A percentile compares a stretch with the other conserved stretches of the same genome.
Conservation (phyloP, 2,329 filamentous ascomycete species). For the Ophiostoma populinum region DNA sequence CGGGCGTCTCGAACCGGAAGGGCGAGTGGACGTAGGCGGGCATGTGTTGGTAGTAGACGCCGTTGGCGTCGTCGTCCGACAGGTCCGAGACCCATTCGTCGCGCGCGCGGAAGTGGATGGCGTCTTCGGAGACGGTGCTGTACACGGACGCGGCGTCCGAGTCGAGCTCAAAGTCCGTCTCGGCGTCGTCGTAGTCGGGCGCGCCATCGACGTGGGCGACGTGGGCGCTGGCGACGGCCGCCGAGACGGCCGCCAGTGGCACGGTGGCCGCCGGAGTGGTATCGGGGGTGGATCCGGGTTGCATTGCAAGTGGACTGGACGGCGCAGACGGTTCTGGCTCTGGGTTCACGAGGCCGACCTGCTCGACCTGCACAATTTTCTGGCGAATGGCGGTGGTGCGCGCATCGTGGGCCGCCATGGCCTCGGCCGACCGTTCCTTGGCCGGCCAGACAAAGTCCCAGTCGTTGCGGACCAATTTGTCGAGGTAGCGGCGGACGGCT, state of each 20-base stretch:
- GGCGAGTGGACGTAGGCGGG: constrained; percentile 20
- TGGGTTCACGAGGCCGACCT: constrained; percentile 6
- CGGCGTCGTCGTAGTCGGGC: constrained; percentile 17
- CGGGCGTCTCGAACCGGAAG: constrained; percentile 33
- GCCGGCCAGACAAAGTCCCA: constrained; percentile 42
- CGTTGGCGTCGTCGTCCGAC: constrained; percentile 28
- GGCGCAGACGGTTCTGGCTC: too few species aligned
- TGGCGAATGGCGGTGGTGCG: background rate
- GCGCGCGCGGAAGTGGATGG: constrained; percentile 29
- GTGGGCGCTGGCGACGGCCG: background rate
- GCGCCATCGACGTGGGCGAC: too few species aligned
- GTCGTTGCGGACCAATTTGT: constrained; percentile 36
- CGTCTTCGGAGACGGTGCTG: constrained; percentile 39
- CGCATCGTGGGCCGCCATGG: background rate
- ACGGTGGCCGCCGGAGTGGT: background rate
- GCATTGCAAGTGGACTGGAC: too few species aligned
- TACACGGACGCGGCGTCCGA: constrained; percentile 33
- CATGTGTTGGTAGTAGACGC: constrained; percentile 12
- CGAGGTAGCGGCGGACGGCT: constrained; percentile 38
- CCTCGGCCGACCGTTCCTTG: background rate
- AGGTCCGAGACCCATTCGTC: constrained; percentile 41
- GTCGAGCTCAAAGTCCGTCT: constrained; percentile 18
- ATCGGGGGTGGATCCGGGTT: too few species aligned
- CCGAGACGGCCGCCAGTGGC: constrained; percentile 4
- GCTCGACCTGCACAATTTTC: constrained; percentile 2